phyloP scores from a whole-genome alignment of 768 basidiomycete genomes.

The Porpolomopsis calyptriformis region DNA sequence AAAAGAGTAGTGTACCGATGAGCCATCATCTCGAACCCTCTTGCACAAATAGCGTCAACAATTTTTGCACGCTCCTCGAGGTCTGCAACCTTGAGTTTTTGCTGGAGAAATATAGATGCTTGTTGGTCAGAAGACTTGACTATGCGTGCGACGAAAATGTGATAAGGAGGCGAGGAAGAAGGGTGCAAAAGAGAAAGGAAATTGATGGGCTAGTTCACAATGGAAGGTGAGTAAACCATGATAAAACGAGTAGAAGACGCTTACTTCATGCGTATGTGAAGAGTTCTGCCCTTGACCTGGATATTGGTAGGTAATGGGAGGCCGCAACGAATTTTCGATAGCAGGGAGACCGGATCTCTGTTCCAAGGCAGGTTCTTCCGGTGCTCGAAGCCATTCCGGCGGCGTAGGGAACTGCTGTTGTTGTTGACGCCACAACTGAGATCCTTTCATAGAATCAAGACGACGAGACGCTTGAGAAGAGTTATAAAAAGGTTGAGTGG shows the following conservation, averaged over 20 bases:
- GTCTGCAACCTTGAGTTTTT: conserved; percentile 83
- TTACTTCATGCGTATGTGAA: conserved; percentile 39
- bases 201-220: conserved; percentile 61
- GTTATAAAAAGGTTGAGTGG: conserved; percentile 21
- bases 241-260: conserved; percentile 13
- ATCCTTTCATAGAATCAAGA: conserved; percentile 17
- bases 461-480: conserved; percentile 24
- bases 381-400: conserved; percentile 35
- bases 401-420: conserved; percentile 12
- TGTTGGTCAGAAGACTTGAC: conserved; percentile 88
- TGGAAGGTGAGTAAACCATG: conserved; percentile 15
- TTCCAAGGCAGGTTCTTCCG: conserved; percentile 23
- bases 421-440: conserved; percentile 29
- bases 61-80: conserved; percentile 68
- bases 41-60: conserved; percentile 74
- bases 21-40: conserved; percentile 90
- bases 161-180: conserved; percentile 75
- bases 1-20: conserved; percentile 41
- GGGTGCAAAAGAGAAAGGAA: conserved; percentile 80
- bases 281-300: conserved; percentile 18
- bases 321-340: conserved; percentile 21
- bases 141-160: conserved; percentile 71
- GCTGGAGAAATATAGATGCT: conserved; percentile 82
- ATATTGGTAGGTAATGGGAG: conserved; percentile 22
- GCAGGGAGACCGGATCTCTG: conserved; percentile 15